Percentiles rank a stretch among this genome's conserved stretches.
Evolutionary conservation across 176 grass and related monocot species (phyloP).

Genomic region (Ananas comosus): DNA sequence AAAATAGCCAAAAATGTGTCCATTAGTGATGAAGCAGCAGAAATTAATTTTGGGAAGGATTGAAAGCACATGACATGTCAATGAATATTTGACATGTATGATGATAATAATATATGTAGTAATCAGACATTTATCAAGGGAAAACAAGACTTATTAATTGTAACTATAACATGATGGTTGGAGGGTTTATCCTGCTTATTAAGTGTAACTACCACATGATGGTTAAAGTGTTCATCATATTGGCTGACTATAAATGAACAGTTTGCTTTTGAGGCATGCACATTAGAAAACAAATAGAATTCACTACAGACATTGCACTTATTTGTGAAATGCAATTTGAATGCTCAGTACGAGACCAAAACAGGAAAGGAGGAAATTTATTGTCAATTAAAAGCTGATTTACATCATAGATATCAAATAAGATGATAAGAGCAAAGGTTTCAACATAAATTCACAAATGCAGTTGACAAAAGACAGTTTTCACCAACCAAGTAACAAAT

Average conservation of each 20-base stretch:
- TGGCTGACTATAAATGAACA: neutral
- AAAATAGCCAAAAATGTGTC: conserved; percentile 10
- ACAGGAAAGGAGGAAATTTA: neutral
- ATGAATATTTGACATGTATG: neutral
- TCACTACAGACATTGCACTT: no score
- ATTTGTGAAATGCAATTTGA: no score
- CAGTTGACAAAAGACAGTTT: conserved; percentile 6
- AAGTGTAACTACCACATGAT: no score
- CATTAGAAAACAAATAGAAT: neutral
- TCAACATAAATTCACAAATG: neutral
- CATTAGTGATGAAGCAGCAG: neutral
- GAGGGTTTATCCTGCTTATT: no score
- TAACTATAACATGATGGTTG: no score
- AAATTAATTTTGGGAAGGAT: neutral
- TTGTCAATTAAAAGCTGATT: neutral
- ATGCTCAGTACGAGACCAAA: neutral
- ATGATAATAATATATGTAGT: no score
- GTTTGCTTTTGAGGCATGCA: neutral
- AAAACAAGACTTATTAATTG: no score
- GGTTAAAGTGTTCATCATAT: no score
- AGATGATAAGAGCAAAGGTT: neutral
- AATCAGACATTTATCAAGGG: no score
- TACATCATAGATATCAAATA: neutral
- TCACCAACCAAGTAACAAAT: conserved; percentile 73
- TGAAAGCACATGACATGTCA: neutral